Evolutionary conservation across 1,284 basidiomycete species (phyloP), one percentile per base, ranked within the genome.

Genomic region (Tremellales sp.): DNA sequence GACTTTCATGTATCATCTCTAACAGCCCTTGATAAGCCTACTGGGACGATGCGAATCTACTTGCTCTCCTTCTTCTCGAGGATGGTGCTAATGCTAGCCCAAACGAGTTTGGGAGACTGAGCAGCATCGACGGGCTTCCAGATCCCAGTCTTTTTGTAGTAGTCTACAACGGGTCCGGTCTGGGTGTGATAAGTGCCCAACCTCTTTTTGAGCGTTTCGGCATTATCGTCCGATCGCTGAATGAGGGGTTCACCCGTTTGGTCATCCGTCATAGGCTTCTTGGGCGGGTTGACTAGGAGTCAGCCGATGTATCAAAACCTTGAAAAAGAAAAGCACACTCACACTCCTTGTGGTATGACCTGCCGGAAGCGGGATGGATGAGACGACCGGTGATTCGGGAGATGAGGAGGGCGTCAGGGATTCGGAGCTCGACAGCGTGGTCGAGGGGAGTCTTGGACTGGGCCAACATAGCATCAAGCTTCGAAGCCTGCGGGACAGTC

Each of bases 311-410:
- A 15, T 8, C 22, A 31, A 22, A 44, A n/a, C 17, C 17, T 27
- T 23, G 21, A 15, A 24, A 48, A 45, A n/a, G 36, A 39, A 45
- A 21, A 25, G 23, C n/a, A 19, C 27, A 82, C 88, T 73, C 69
- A 94, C 90, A 98, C 74, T 96, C 90, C 65, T 80, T 86, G 82
- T 98, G 94, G 77, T 98, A 98, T 49, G 85, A 86, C 56, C 94
- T 80, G 27, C 94, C 94, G 58, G 85, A 88, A 13, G 84, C 80
- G 22, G 87, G 85, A 77, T 98, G 94, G 64, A 98, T 84, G 52
- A 98, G 81, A 53, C 94, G 86, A 49, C 94, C 94, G 43, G 94
- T 97, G 72, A 98, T 98, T 60, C 94, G 87, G 17, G 89, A 91
- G 72, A 98, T 96, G 68, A 98, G 85, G 25, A 98, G 82, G 65